phyloP scores from a whole-genome alignment of 208 protist genomes.

The Eutreptiella sp. region DNA sequence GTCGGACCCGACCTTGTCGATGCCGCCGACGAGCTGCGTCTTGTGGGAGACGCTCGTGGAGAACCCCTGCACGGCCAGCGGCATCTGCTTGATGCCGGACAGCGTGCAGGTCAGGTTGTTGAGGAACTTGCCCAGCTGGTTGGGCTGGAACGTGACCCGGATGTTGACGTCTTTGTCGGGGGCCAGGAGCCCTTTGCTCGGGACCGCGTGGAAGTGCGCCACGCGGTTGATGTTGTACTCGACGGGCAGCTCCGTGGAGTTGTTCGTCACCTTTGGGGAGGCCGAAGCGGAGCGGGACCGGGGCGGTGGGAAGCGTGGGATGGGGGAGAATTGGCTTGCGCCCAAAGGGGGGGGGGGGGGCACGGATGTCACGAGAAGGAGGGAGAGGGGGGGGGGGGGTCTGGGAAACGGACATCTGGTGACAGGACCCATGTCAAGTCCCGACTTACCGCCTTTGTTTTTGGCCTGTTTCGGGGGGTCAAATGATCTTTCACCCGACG shows the following conservation, averaged over 20 bases:
- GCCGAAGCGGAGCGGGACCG: no score
- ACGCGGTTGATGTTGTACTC: conserved; percentile 54
- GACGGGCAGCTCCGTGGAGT: conserved; percentile 62
- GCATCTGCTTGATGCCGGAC: conserved; percentile 42
- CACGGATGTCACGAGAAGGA: no score
- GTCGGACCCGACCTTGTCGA: conserved; percentile 52
- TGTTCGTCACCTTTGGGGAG: conserved; percentile 63
- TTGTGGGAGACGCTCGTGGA: conserved; percentile 36
- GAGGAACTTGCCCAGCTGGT: conserved; percentile 60
- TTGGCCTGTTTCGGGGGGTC: no score
- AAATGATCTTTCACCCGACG: no score
- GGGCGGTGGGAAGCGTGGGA: no score
- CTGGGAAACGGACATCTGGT: no score
- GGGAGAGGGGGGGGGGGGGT: no score
- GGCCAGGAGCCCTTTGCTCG: conserved; percentile 38
- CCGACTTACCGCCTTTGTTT: no score
- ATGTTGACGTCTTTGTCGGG: conserved; percentile 44
- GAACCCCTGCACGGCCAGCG: conserved; percentile 51
- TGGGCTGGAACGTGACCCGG: conserved; percentile 64
- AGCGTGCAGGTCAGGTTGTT: conserved; percentile 55
- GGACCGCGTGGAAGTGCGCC: conserved; percentile 62
- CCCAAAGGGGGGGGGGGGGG: no score
- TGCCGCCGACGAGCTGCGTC: conserved; percentile 33
- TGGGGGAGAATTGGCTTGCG: no score
- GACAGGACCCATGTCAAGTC: no score